Evolutionary conservation across 768 basidiomycete species (phyloP).

Genomic region (Ramaria sp.): DNA sequence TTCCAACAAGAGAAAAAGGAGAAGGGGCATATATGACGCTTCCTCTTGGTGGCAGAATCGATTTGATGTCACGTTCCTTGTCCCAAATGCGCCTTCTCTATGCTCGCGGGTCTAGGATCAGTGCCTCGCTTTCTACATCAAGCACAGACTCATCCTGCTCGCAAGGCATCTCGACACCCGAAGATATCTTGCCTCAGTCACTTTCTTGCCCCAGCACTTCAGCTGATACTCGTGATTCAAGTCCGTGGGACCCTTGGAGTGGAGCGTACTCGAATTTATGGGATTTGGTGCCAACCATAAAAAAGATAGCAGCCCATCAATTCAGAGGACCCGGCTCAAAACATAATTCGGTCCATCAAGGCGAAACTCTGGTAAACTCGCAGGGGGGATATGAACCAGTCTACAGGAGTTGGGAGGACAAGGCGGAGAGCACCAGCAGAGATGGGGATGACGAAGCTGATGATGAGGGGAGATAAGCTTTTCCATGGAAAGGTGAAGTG

Average conservation of each 20-base stretch:
- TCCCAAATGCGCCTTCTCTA: not conserved
- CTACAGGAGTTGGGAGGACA: conserved; percentile 39
- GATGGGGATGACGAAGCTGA: conserved; percentile 64
- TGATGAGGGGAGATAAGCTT: conserved; percentile 41
- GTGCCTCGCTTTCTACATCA: not conserved
- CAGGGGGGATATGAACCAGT: conserved; percentile 22
- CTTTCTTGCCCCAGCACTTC: not conserved
- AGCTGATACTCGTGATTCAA: not conserved
- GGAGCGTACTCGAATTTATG: conserved; percentile 65
- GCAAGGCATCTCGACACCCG: not conserved
- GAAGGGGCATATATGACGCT: conserved; percentile 72
- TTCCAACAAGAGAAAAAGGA: conserved; percentile 17
- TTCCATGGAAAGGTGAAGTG: no score
- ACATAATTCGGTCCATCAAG: not conserved
- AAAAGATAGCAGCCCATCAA: conserved; percentile 22
- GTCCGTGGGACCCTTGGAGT: not conserved
- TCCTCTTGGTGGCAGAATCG: conserved; percentile 81
- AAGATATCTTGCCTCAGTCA: not conserved
- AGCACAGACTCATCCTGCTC: not conserved
- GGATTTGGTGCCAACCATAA: conserved; percentile 74
- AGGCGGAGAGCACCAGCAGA: conserved; percentile 55
- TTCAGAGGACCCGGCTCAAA: not conserved
- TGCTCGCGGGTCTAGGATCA: not conserved
- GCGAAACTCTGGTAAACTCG: not conserved
- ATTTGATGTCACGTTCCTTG: conserved; percentile 43